These are phyloP conservation scores for Calophaca sinica DNA, from an alignment of 306 rosid genomes.

Conservation along the genomic window DNA sequence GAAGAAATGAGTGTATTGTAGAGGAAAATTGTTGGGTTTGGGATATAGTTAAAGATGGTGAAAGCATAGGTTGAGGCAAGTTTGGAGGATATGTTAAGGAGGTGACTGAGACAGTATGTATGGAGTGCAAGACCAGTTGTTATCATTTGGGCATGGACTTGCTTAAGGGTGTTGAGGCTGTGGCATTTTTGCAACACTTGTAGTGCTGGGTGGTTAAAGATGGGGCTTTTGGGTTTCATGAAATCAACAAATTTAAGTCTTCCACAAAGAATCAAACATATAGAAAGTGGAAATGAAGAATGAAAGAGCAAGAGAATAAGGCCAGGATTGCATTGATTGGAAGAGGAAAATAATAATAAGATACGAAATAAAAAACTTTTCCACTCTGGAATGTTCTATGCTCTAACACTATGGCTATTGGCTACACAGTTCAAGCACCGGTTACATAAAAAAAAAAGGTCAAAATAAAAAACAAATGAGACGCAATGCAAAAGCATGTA, in stretches of 20 bases:
- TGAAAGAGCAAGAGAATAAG: too few relatives aligned
- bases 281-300: too few relatives aligned
- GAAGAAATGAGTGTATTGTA: constrained; percentile 62
- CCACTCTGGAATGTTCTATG: too few relatives aligned
- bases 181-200: constrained; percentile 42
- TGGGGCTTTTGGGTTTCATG: constrained; percentile 45
- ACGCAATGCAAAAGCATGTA: too few relatives aligned
- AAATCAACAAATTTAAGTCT: background rate
- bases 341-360: too few relatives aligned
- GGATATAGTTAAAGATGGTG: constrained; percentile 45
- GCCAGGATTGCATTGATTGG: too few relatives aligned
- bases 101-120: constrained; percentile 54
- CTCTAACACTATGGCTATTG: too few relatives aligned
- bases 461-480: too few relatives aligned
- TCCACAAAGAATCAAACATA: too few relatives aligned
- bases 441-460: too few relatives aligned
- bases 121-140: constrained; percentile 48
- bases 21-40: constrained; percentile 55
- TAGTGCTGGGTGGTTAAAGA: constrained; percentile 47
- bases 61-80: constrained; percentile 45
- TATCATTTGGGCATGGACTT: constrained; percentile 53
- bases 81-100: constrained; percentile 48
- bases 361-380: too few relatives aligned
- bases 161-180: constrained; percentile 42
- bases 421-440: too few relatives aligned